A percentile compares a stretch with the other conserved stretches of the same genome.
Evolutionary conservation across 1,284 basidiomycete genomes (phyloP).

Genomic region (Ustilago tritici): DNA sequence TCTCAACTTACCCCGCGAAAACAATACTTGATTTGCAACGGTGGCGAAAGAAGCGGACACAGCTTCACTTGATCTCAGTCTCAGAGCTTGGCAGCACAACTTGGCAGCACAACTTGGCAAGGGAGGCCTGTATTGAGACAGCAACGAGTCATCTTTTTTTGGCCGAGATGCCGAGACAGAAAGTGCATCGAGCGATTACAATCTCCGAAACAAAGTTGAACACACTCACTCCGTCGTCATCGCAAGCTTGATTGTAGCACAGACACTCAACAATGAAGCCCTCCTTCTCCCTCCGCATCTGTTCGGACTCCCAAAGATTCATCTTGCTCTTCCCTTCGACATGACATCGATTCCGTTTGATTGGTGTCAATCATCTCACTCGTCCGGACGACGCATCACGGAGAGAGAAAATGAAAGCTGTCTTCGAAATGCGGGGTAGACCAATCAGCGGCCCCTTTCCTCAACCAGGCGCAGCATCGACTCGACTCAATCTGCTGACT

Average conservation of each 20-base stretch:
- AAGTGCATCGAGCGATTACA: constrained; percentile 16
- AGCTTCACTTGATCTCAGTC: too few relatives aligned
- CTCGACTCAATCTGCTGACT: too few relatives aligned
- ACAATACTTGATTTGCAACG: not conserved
- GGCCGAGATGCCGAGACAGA: constrained; percentile 1
- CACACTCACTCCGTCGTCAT: not conserved
- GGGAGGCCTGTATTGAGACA: not conserved
- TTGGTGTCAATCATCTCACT: not conserved
- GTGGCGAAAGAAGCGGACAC: not conserved
- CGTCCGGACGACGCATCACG: not conserved
- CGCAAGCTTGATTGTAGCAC: not conserved
- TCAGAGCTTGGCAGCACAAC: not conserved
- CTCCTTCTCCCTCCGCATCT: not conserved
- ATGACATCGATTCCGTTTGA: not conserved
- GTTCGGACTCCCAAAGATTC: not conserved
- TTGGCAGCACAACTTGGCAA: not conserved
- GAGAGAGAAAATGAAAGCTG: constrained; percentile 8
- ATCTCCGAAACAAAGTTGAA: not conserved
- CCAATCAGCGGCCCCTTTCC: constrained; percentile 14
- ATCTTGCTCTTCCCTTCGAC: not conserved
- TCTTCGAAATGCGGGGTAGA: constrained; percentile 26
- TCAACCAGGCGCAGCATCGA: not conserved
- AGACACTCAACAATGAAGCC: not conserved
- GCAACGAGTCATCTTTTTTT: not conserved
- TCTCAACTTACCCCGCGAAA: constrained; percentile 3